Evolutionary conservation across 345 rosid species (phyloP).

Genomic region (Corchorus olitorius): DNA sequence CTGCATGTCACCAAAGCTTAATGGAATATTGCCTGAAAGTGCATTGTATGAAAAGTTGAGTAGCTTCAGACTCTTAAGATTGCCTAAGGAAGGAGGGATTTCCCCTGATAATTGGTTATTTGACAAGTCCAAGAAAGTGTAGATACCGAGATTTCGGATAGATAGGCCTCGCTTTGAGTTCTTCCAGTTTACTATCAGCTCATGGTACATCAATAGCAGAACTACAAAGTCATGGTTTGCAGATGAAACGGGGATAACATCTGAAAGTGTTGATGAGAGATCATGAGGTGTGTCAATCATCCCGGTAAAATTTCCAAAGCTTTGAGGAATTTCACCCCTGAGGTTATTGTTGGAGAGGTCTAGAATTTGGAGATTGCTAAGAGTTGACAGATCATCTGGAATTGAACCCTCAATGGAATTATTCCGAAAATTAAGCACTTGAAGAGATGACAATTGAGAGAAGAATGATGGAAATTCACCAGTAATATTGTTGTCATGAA

Average conservation of each 20-base stretch:
- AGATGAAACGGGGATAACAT: background rate
- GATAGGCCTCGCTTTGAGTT: conserved; percentile 32
- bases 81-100: conserved; percentile 37
- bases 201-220: no score
- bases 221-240: conserved; percentile 24
- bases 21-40: conserved; percentile 36
- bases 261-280: background rate
- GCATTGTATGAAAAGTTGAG: conserved; percentile 40
- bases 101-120: conserved; percentile 40
- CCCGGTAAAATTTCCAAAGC: conserved; percentile 37
- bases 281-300: conserved; percentile 29
- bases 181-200: conserved; percentile 31
- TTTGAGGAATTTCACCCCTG: conserved; percentile 31
- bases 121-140: conserved; percentile 44
- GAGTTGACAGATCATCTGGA: conserved; percentile 32
- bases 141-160: conserved; percentile 14
- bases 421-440: conserved; percentile 38
- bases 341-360: conserved; percentile 19
- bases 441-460: conserved; percentile 31
- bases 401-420: conserved; percentile 36
- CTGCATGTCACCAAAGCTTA: conserved; percentile 28
- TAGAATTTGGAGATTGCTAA: conserved; percentile 34
- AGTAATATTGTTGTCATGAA: conserved; percentile 38
- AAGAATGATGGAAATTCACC: conserved; percentile 32
- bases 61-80: conserved; percentile 31